A percentile compares a stretch with the other conserved stretches of the same genome.
Evolutionary conservation across 2,329 filamentous ascomycete genomes (phyloP).

Genomic region (Microsporum canis): DNA sequence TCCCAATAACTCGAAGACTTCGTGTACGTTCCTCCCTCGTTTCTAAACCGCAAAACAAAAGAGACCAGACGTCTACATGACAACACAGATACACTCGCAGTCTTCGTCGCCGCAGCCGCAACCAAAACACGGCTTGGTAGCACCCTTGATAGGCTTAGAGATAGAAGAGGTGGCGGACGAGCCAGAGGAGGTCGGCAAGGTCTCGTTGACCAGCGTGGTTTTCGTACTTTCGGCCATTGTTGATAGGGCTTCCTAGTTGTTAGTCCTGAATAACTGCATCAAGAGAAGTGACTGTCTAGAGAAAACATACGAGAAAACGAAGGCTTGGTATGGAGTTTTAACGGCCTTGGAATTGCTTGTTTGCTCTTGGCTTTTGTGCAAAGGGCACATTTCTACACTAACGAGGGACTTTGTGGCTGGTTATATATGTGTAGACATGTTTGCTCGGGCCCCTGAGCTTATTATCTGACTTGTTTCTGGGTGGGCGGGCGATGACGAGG

Average conservation of each 20-base stretch:
- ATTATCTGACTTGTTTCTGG: background rate
- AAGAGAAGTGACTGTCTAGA: no score
- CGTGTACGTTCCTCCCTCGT: background rate
- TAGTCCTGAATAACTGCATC: background rate
- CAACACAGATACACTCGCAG: conserved; percentile 32
- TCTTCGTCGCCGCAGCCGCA: conserved; percentile 33
- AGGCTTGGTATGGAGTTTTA: background rate
- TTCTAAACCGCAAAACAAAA: background rate
- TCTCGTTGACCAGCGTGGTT: conserved; percentile 21
- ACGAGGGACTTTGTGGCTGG: background rate
- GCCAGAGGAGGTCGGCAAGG: conserved; percentile 24
- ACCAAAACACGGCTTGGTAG: conserved; percentile 32
- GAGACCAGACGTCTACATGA: conserved; percentile 22
- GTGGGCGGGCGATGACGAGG: background rate
- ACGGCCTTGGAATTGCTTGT: background rate
- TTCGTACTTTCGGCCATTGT: conserved; percentile 6
- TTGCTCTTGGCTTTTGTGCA: background rate
- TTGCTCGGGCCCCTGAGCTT: background rate
- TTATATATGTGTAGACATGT: background rate
- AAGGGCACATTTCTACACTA: background rate
- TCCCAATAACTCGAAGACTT: background rate
- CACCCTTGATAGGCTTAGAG: conserved; percentile 29
- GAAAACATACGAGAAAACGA: background rate
- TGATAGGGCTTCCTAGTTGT: background rate
- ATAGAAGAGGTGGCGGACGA: conserved; percentile 25